Evolutionary conservation across 1,284 basidiomycete species (phyloP).

Genomic region (Sporisorium scitamineum): DNA sequence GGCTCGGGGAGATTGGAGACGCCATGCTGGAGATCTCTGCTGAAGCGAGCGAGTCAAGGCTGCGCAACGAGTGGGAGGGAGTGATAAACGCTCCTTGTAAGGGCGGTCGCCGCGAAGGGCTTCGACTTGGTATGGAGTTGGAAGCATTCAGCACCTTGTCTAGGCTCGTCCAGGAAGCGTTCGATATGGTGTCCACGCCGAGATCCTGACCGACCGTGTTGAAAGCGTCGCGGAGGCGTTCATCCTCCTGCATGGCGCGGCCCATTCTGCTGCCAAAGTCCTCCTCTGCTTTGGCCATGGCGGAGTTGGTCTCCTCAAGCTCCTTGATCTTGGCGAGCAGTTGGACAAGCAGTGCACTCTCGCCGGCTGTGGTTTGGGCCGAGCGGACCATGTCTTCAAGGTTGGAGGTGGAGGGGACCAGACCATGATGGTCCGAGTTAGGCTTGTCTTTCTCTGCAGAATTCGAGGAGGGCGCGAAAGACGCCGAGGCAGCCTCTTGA

Average conservation of each 20-base stretch:
- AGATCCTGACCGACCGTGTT: constrained; percentile 46
- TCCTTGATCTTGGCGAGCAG: constrained; percentile 62
- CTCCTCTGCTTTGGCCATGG: constrained; percentile 48
- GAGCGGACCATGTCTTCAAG: constrained; percentile 38
- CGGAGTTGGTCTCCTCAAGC: constrained; percentile 59
- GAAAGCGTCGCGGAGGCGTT: constrained; percentile 58
- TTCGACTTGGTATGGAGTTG: not conserved
- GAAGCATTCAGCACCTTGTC: not conserved
- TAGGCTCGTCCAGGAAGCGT: not conserved
- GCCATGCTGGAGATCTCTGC: constrained; percentile 2
- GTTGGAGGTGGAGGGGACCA: constrained; percentile 37
- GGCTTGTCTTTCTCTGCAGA: not conserved
- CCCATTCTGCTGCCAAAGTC: constrained; percentile 60
- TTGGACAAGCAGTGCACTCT: constrained; percentile 54
- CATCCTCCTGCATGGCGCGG: constrained; percentile 58
- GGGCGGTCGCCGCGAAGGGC: not conserved
- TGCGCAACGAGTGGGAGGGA: constrained; percentile 29
- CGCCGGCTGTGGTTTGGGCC: constrained; percentile 18
- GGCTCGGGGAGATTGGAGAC: constrained; percentile 15
- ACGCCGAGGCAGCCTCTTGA: not conserved
- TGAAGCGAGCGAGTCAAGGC: constrained; percentile 24
- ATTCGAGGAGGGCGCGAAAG: not conserved
- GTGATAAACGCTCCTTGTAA: constrained; percentile 20
- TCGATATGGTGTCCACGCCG: not conserved
- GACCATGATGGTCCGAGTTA: constrained; percentile 1